Base-by-base conservation (phyloP, 2,329 filamentous ascomycete genomes). In the Paecilomyces sp. region DNA sequence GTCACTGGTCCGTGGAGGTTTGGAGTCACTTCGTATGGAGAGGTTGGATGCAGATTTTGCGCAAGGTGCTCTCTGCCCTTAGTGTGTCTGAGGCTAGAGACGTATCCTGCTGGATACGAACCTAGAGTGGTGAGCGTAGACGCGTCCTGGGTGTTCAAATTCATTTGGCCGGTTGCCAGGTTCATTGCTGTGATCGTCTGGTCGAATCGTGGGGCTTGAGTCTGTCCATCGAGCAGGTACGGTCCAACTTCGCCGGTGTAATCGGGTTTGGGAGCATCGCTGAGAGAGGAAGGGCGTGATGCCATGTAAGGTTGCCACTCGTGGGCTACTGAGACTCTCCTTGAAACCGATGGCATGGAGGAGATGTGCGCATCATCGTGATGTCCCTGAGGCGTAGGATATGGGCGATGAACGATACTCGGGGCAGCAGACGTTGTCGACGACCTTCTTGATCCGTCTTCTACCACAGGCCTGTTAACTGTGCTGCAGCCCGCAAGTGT, bases 401-500 rank as follows among this genome's bases (percentile, higher is more conserved):
- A 62, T 1, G 60, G 60, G 30, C 60, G 59, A 12, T 56, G 59
- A 9, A 59, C 60, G 24, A 63, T 61, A 13, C 57, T 63, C 25
- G 60, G 54, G 13, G 58, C 55, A 18, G 59, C 60, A 52, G 62
- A 63, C 36, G 51, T 57, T 24, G 62, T 62, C 7, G 62, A 60
- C n/a, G 62, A 63, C 54, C 62, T 57, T 31, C 60, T 54, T 25
- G 55, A 25, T 15, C 41, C 56, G 31, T 57, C 24, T 52, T 30
- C 33, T 31, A 18, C n/a, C 25, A 22, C 50, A 4, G 50, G 51
- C 51, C 28, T 53, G 51, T 53, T 30, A 53, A 25, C 9, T 9
- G 18, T 55, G 31, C 54, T 31, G 30, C 25, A 25, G 11, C 24
- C 54, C 7, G 24, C 54, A 8, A 31, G 22, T 12, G 8, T 13